phyloP scores from a whole-genome alignment of 768 basidiomycete species.

The Termitomyces sp. region DNA sequence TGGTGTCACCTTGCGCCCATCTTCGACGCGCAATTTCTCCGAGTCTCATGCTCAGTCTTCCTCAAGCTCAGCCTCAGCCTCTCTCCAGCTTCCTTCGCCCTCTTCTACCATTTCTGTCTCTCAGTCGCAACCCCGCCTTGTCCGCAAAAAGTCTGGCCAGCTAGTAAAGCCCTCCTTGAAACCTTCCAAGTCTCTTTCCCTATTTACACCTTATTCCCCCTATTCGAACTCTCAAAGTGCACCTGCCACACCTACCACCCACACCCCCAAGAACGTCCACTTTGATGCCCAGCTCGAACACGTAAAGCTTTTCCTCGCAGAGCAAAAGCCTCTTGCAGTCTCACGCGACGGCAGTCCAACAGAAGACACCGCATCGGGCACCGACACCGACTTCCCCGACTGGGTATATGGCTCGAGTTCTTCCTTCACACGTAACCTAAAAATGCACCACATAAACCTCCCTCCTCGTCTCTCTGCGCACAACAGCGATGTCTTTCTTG shows the following conservation, averaged over 20 bases:
- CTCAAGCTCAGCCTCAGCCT: not conserved
- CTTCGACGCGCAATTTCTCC: conserved; percentile 24
- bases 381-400: conserved; percentile 71
- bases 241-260: conserved; percentile 76
- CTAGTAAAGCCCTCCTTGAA: conserved; percentile 91
- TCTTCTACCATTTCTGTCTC: conserved; percentile 17
- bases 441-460: conserved; percentile 68
- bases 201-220: conserved; percentile 38
- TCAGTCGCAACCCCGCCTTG: conserved; percentile 36
- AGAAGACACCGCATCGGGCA: conserved; percentile 68
- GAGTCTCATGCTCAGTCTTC: conserved; percentile 24
- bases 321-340: conserved; percentile 93
- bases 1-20: conserved; percentile 30
- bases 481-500: conserved; percentile 45
- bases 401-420: conserved; percentile 53
- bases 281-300: conserved; percentile 91
- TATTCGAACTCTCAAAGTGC: conserved; percentile 55
- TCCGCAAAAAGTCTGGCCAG: conserved; percentile 93
- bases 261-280: conserved; percentile 74
- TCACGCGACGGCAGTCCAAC: conserved; percentile 87
- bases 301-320: conserved; percentile 90
- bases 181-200: conserved; percentile 50
- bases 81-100: conserved; percentile 12
- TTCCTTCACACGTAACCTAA: conserved; percentile 30
- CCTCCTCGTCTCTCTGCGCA: conserved; percentile 33